phyloP scores from a whole-genome alignment of 2,329 filamentous ascomycete genomes.

The Neopestalotiopsis sp. region DNA sequence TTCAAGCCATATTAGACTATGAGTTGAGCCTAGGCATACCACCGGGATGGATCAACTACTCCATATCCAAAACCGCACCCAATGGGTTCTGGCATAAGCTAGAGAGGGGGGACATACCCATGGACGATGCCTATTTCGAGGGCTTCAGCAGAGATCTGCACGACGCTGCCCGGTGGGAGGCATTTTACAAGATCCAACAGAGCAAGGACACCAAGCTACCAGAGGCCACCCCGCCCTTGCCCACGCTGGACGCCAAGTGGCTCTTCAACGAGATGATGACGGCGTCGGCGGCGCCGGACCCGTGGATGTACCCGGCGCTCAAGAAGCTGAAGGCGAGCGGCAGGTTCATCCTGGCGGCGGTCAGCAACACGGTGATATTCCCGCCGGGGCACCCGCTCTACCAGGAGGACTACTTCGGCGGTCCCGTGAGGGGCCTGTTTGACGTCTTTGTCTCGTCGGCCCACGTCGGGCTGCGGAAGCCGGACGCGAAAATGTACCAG shows the following conservation, averaged over 20 bases:
- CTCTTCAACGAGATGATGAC: constrained; percentile 95
- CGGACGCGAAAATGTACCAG: constrained; percentile 81
- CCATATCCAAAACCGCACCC: constrained; percentile 79
- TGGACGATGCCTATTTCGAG: constrained; percentile 77
- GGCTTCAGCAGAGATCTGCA: constrained; percentile 79
- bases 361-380: constrained; percentile 91
- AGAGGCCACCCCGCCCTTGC: constrained; percentile 62
- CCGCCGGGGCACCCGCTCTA: constrained; percentile 75
- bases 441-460: constrained; percentile 89
- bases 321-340: constrained; percentile 67
- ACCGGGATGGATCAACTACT: constrained; percentile 88
- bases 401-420: constrained; percentile 52
- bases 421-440: constrained; percentile 71
- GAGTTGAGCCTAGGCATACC: constrained; percentile 79
- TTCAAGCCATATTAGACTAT: constrained; percentile 92
- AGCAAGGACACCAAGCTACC: constrained; percentile 46
- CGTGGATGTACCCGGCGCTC: constrained; percentile 87
- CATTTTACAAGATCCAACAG: constrained; percentile 59
- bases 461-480: constrained; percentile 87
- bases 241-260: constrained; percentile 75
- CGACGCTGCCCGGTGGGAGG: constrained; percentile 68
- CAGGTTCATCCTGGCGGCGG: constrained; percentile 75
- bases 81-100: constrained; percentile 86
- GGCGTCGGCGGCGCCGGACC: constrained; percentile 72
- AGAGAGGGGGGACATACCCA: constrained; percentile 79